Base-by-base conservation (phyloP, 2,329 filamentous ascomycete species). In the Cladophialophora psammophila region DNA sequence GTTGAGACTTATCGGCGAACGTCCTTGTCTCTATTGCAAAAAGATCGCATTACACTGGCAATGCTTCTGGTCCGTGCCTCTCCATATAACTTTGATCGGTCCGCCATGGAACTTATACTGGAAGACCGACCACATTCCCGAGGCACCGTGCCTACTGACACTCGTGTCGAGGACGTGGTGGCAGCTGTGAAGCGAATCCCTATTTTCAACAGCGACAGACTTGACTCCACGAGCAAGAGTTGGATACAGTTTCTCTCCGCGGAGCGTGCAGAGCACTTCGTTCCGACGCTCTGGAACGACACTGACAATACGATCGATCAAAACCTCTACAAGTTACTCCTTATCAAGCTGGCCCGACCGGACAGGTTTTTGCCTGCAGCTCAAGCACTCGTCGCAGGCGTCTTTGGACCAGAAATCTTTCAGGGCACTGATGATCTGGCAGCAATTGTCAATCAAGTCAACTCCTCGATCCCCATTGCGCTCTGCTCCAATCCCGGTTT, bases 401-500 rank as follows among this genome's bases (percentile, higher is more conserved):
- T 98, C 5, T 97, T 99, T 77, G 94, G 94, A 6, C 81, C 88
- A 56, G 89, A 90, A 57, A 85, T 98, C 56, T 89, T 97, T 65
- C 93, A 97, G 72, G 87, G 91, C 56, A 90, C 90, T 57, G 92
- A 94, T 75, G 94, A 98, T 76, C 86, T 99, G 55, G 90, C 90
- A 76, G 88, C 91, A 66, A 94, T 95, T 18, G 91, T 96, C 64
- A 87, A 89, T 60, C 90, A 96, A 78, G 93, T 97, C 60, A 90
- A 90, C 5, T 89, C 94, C 35, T 92, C 89, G 36, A 89, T 92
- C 2, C 95, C 95, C 9, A 91, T 99, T 72, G 91, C 95, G 3
- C 86, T 99, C 40, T 94, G 94, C 74, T 99, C 95, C 5, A 97
- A 91, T 75, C 93, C 94, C 67, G 95, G 95, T 42, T 99, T 99